Evolutionary conservation across 768 basidiomycete genomes (phyloP).

Genomic region (Mycena vitilis): DNA sequence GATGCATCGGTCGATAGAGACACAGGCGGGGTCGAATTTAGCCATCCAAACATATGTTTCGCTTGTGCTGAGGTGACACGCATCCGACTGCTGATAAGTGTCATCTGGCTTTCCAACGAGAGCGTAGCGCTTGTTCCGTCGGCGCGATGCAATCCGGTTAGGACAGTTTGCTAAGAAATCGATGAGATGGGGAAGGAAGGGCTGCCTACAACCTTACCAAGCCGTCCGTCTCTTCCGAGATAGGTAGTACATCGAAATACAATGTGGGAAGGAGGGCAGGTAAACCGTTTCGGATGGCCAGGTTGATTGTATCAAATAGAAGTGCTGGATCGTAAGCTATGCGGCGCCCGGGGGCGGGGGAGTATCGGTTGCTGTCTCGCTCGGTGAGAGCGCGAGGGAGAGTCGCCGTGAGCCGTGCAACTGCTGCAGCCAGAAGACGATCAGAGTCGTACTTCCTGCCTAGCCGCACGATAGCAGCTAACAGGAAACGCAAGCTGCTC

Average conservation of each 20-base stretch:
- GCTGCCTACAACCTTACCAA: background rate
- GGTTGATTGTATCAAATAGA: constrained; percentile 5
- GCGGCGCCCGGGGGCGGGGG: background rate
- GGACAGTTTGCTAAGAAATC: background rate
- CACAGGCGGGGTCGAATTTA: background rate
- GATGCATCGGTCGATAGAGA: background rate
- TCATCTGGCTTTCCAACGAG: background rate
- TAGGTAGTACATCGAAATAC: background rate
- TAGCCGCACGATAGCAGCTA: background rate
- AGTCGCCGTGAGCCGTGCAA: background rate
- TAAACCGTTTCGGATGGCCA: constrained; percentile 6
- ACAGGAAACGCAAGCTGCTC: background rate
- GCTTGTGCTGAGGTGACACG: background rate
- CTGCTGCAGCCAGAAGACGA: background rate
- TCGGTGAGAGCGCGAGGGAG: background rate
- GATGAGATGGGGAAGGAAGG: background rate
- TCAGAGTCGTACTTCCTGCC: background rate
- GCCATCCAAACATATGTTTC: background rate
- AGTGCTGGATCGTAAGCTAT: background rate
- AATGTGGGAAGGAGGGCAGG: constrained; percentile 4
- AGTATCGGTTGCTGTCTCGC: background rate
- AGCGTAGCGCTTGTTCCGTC: background rate
- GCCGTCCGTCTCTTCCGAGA: background rate
- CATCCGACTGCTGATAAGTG: background rate
- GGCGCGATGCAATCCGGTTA: background rate